Evolutionary conservation across 306 rosid genomes (phyloP), one percentile per base, ranked within the genome.

Genomic region (Echinosophora koreensis): DNA sequence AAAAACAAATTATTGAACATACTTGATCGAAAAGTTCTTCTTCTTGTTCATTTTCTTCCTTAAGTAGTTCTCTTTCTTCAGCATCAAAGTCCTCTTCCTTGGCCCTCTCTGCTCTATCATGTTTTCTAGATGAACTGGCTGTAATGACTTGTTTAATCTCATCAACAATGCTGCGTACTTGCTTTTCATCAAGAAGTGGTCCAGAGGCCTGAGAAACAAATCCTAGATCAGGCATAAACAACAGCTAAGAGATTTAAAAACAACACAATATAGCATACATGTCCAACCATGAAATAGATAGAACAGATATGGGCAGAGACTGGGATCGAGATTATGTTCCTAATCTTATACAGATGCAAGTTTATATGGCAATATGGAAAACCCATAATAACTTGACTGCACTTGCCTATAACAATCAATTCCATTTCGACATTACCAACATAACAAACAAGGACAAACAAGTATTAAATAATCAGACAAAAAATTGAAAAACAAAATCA

Each of bases 1-100:
- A 72, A 74, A 60, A 69, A 65, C 38, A 59, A 39, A 72, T 44
- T 14, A 63, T 37, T 17, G 14, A 75, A 57, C 83, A 65, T 50
- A 95, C 98, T 90, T 90, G 96, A 80, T 95, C 97, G 83, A 95
- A 95, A 80, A 95, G 97, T 86, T 92, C 98, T 81, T 95, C 98
- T 84, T 95, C 98, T 87, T 87, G 98, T 69, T 95, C 98, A 80
- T 95, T 90, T 90, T 95, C 98, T 83, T 95, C 97, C 75, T 84
- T 90, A 77, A 95, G 91, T 58, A 95, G 69, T 78, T 95, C 98
- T 46, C 87, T 84, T 83, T 95, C 98, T 63, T 95, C 98, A 6
- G 93, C 98, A 79, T 95, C 98, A 78, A 95, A 95, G 87, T 95
- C 98, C 77, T 95, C 98, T 69, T 94, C 98, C 84, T 89, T 88